A percentile compares a stretch with the other conserved stretches of the same genome.
These are phyloP conservation scores for Agastache rugosa DNA, from an alignment of 257 asterid genomes.

Conservation along the genomic window DNA sequence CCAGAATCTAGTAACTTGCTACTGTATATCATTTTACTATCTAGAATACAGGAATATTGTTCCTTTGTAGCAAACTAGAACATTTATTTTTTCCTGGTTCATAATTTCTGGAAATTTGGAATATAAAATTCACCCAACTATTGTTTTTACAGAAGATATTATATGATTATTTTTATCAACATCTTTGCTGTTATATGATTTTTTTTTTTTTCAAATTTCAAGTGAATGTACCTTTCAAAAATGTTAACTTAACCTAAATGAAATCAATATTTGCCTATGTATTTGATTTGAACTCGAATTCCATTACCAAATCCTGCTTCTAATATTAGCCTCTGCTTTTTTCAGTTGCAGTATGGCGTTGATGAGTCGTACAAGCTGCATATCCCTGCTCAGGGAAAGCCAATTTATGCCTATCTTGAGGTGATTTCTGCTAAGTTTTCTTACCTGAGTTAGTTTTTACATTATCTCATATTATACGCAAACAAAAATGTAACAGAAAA, in stretches of 20 bases:
- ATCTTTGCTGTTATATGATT: not conserved
- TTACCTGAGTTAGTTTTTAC: not conserved
- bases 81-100: not conserved
- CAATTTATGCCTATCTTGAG: constrained; percentile 64
- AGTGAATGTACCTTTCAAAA: not conserved
- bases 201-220: not conserved
- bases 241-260: not conserved
- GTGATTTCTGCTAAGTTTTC: constrained; percentile 39
- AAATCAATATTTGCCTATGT: not conserved
- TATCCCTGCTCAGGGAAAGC: constrained; percentile 55
- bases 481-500: not conserved
- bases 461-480: not conserved
- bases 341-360: constrained; percentile 76
- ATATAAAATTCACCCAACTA: not conserved
- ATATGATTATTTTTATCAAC: not conserved
- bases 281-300: not conserved
- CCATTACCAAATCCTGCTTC: not conserved
- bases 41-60: too few species aligned
- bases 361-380: constrained; percentile 78
- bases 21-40: too few species aligned
- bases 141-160: not conserved
- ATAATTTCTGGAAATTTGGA: not conserved
- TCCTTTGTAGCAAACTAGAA: not conserved
- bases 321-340: constrained; percentile 17
- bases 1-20: too few species aligned